A percentile compares a stretch with the other conserved stretches of the same genome.
Evolutionary conservation across 139 green algal genomes (phyloP).

Genomic region (Astrephomene gubernaculifera): DNA sequence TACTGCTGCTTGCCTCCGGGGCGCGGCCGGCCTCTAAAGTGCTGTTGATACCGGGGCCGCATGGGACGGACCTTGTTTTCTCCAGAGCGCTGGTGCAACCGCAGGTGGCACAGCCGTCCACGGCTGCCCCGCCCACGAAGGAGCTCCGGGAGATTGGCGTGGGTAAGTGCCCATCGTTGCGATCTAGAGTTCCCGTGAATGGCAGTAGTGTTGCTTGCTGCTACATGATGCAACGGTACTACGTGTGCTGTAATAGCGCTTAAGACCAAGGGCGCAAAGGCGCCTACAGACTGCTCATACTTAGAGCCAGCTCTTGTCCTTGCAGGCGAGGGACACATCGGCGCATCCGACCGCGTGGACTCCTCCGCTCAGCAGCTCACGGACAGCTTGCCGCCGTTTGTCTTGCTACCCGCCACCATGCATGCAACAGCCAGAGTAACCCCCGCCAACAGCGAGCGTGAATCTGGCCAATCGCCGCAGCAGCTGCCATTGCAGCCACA

Average conservation of each 20-base stretch:
- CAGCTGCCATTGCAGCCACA: no score
- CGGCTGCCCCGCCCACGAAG: neutral
- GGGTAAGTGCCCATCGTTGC: no score
- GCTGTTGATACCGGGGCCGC: neutral
- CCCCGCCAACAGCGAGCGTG: no score
- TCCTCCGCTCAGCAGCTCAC: conserved; percentile 1
- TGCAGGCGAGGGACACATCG: conserved; percentile 2
- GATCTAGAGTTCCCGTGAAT: no score
- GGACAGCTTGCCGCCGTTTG: conserved; percentile 30
- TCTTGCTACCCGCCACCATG: neutral
- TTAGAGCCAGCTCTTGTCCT: no score
- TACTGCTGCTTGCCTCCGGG: neutral
- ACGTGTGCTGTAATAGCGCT: no score
- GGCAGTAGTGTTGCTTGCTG: no score
- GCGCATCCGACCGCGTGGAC: neutral
- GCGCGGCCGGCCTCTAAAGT: neutral
- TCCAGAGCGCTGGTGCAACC: conserved; percentile 2
- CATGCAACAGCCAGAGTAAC: conserved; percentile 11
- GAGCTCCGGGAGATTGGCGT: neutral
- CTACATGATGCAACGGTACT: no score
- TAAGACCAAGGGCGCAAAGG: no score
- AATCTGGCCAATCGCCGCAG: no score
- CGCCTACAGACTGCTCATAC: no score
- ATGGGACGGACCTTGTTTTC: conserved; percentile 1
- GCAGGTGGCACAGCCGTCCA: neutral